A percentile compares a stretch with the other conserved stretches of the same genome.
Conservation (phyloP, 2,329 filamentous ascomycete species). For the Westerdykella aurantiaca region DNA sequence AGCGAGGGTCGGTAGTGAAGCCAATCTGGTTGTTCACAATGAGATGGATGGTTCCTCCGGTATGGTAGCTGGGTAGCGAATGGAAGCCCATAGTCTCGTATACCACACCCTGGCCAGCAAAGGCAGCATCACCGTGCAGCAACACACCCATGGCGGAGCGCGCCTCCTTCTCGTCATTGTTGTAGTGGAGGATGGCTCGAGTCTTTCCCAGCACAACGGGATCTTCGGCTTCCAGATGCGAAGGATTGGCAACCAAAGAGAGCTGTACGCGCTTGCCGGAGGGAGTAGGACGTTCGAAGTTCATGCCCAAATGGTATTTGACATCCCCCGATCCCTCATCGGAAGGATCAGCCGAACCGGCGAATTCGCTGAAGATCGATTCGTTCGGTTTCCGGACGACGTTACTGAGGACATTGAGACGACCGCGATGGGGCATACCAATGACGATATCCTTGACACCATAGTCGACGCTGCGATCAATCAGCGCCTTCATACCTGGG, state of each 20-base stretch:
- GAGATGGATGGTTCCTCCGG: constrained; percentile 92
- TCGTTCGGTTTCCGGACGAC: constrained; percentile 99
- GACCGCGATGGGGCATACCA: constrained; percentile 97
- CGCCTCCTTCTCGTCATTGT: constrained; percentile 88
- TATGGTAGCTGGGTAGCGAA: constrained; percentile 90
- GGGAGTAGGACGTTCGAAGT: constrained; percentile 96
- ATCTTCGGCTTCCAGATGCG: constrained; percentile 96
- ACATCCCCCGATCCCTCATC: constrained; percentile 98
- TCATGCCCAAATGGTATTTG: constrained; percentile 99
- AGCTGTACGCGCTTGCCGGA: constrained; percentile 99
- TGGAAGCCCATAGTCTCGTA: constrained; percentile 99
- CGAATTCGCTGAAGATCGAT: constrained; percentile 98
- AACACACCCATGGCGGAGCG: constrained; percentile 90
- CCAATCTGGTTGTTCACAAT: constrained; percentile 99
- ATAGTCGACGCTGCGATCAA: constrained; percentile 96
- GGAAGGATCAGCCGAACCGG: constrained; percentile 75
- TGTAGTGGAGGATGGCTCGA: constrained; percentile 96
- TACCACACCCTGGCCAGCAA: constrained; percentile 92
- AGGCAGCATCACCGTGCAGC: constrained; percentile 94
- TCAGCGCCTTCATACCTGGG: constrained; percentile 97
- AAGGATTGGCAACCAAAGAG: constrained; percentile 95
- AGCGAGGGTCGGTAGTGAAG: constrained; percentile 97
- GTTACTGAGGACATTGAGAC: constrained; percentile 96
- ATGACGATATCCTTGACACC: constrained; percentile 99
- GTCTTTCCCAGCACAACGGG: constrained; percentile 97